Base-by-base conservation (phyloP, 768 basidiomycete species). In the Tylopilus felleus region DNA sequence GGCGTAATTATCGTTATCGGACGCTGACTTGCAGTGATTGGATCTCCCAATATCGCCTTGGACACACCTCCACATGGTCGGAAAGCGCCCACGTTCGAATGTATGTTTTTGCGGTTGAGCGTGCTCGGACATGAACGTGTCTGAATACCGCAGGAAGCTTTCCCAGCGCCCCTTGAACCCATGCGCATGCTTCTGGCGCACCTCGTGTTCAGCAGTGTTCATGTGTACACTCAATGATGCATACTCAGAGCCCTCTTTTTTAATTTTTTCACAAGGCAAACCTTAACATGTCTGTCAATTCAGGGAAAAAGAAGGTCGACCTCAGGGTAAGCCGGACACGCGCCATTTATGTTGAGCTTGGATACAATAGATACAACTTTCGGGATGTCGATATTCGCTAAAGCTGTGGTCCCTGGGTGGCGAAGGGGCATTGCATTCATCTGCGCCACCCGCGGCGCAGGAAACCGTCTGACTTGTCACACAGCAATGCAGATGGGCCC, bases 121-220 rank as follows among this genome's bases (percentile, higher is more conserved):
- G 43, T 47, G 40, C 29, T 41, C 23, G 38, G 51, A 47, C 29
- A 48, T 53, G 21, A 44, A 31, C 22, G 38, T 45, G 41, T 31
- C 35, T 7, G n/a, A 25, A 4, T 4, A 40, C 10, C 21, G 39
- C 12, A 40, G 39, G 39, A 40, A 14, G 17, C 39, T 49, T 44
- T 53, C 44, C 45, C 45, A 51, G 49, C 51, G 28, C 62, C 35
- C 63, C 60, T 60, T 67, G 53, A 28, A 48, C 53, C 66, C 66
- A 66, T 44, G 50, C 28, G 53, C 29, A 49, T 31, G 63, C 64
- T 66, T 69, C 69, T 67, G 57, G 64, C 61, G 52, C 49, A 49
- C 69, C 67, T 71, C 67, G 58, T 68, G 67, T 65, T 52, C 36
- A 14, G 13, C 36, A 28, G 27, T 36, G 46, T 29, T 29, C 36